Conservation (phyloP, 2,329 filamentous ascomycete species). For the Ilyonectria destructans region DNA sequence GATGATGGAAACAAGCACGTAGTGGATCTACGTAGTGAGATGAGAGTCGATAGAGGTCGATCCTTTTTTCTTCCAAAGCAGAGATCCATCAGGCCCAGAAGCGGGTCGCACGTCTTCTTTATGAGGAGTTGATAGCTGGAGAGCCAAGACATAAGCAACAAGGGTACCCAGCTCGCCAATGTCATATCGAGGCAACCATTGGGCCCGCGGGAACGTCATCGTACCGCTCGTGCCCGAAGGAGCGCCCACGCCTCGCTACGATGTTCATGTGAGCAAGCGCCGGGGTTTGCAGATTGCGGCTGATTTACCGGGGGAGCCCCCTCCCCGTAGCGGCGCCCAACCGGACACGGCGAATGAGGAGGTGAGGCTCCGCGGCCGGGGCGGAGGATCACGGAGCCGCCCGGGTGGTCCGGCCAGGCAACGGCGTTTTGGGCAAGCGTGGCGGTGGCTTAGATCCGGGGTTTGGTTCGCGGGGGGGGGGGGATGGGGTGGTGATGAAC, state of each 20-base stretch:
- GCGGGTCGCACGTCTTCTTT: constrained; percentile 37
- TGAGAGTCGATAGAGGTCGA: neutral
- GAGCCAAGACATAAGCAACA: constrained; percentile 39
- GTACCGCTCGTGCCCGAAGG: constrained; percentile 8
- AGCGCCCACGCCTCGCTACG: constrained; percentile 26
- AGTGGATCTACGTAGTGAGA: constrained; percentile 9
- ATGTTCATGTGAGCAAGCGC: constrained; percentile 30
- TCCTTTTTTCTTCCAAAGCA: constrained; percentile 14
- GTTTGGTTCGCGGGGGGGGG: neutral
- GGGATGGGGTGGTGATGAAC: neutral
- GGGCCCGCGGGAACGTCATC: constrained; percentile 21
- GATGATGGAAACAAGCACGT: neutral
- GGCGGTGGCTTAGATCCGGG: constrained; percentile 47
- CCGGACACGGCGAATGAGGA: constrained; percentile 38
- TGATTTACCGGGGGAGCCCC: neutral
- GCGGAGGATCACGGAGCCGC: constrained; percentile 25
- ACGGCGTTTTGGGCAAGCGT: constrained; percentile 31
- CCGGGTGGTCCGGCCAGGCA: constrained; percentile 33
- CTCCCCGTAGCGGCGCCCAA: neutral
- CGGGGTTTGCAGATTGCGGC: constrained; percentile 6
- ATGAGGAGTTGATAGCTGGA: constrained; percentile 35
- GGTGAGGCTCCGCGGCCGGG: constrained; percentile 23
- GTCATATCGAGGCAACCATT: constrained; percentile 20
- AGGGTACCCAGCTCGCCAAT: constrained; percentile 34
- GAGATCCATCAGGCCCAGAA: neutral